Evolutionary conservation across 2,329 filamentous ascomycete genomes (phyloP).

Genomic region (Pseudofabraea citricarpa): DNA sequence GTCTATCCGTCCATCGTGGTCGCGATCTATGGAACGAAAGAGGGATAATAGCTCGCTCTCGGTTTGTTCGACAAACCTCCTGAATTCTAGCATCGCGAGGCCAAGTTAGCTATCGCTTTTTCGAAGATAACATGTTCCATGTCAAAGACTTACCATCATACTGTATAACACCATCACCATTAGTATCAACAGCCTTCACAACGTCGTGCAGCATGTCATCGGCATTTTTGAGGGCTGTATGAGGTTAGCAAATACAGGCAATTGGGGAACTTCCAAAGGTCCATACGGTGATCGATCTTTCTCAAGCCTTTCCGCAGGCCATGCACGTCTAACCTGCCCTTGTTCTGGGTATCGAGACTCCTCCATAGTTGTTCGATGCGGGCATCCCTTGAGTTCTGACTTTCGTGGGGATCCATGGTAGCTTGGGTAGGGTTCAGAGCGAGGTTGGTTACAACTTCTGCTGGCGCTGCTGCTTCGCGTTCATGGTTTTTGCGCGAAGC

Average conservation of each 20-base stretch:
- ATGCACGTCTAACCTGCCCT: constrained; percentile 78
- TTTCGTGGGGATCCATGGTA: constrained; percentile 63
- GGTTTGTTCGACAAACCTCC: constrained; percentile 78
- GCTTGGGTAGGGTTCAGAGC: too few relatives aligned
- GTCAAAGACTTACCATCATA: constrained; percentile 64
- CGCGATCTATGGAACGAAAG: constrained; percentile 81
- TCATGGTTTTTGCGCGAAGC: too few relatives aligned
- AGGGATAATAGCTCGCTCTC: constrained; percentile 78
- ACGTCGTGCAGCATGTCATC: constrained; percentile 79
- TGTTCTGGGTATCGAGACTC: constrained; percentile 70
- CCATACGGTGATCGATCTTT: constrained; percentile 87
- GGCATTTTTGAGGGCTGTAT: constrained; percentile 78
- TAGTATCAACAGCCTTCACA: constrained; percentile 76
- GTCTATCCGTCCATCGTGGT: constrained; percentile 81
- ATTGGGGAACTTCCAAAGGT: too few relatives aligned
- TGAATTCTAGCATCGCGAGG: constrained; percentile 68
- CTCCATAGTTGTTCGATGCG: constrained; percentile 81
- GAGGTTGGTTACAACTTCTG: too few relatives aligned
- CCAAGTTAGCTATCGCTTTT: constrained; percentile 5
- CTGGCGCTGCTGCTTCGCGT: too few relatives aligned
- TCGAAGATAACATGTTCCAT: constrained; percentile 2
- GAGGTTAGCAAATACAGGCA: too few relatives aligned
- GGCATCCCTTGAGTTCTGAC: constrained; percentile 72
- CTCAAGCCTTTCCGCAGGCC: constrained; percentile 79
- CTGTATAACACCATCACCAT: constrained; percentile 84